Percentiles rank a stretch among this genome's conserved stretches.
These are phyloP conservation scores for Populus deltoides DNA, from an alignment of 345 rosid species.

Conservation along the genomic window DNA sequence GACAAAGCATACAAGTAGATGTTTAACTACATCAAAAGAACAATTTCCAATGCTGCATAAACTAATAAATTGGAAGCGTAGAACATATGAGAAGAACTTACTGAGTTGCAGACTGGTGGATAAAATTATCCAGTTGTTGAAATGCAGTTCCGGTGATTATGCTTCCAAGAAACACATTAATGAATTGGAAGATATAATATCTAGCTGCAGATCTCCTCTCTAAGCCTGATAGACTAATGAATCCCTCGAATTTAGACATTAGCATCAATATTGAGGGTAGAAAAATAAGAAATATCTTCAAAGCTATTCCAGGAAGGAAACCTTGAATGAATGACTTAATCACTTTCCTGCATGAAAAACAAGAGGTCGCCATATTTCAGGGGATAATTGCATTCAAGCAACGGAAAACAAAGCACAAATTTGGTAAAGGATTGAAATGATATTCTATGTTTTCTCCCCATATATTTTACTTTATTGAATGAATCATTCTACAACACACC, in stretches of 20 bases:
- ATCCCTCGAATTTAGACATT: conserved; percentile 98
- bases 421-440: not conserved
- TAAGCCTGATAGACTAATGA: conserved; percentile 54
- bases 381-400: not conserved
- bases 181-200: conserved; percentile 75
- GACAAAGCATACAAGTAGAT: too few relatives aligned
- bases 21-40: not conserved
- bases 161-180: conserved; percentile 95
- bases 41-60: not conserved
- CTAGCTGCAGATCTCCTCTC: conserved; percentile 87
- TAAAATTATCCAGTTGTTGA: conserved; percentile 76
- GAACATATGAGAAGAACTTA: conserved; percentile 37
- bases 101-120: conserved; percentile 87
- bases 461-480: too few relatives aligned
- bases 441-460: too few relatives aligned
- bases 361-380: not conserved
- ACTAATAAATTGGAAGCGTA: not conserved
- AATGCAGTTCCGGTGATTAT: conserved; percentile 90
- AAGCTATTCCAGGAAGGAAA: conserved; percentile 91
- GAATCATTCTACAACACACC: too few relatives aligned
- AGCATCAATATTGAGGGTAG: conserved; percentile 81
- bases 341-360: conserved; percentile 48
- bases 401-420: not conserved
- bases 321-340: conserved; percentile 89
- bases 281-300: conserved; percentile 83